Percentiles rank a stretch among this genome's conserved stretches.
Evolutionary conservation across 2,329 filamentous ascomycete species (phyloP).

Genomic region (Diplodia seriata): DNA sequence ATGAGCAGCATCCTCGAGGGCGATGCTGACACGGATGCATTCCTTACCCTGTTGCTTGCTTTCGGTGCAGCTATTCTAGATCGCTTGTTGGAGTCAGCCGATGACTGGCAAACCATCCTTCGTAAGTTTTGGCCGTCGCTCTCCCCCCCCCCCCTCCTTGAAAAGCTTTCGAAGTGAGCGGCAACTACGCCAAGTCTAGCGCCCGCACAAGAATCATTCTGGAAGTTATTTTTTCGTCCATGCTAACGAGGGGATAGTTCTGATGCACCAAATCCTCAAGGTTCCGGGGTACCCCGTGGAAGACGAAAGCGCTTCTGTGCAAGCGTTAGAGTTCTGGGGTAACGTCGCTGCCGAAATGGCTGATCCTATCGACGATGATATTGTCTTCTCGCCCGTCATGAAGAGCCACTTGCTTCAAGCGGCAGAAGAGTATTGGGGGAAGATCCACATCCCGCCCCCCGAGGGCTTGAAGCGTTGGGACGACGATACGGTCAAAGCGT

Average conservation of each 20-base stretch:
- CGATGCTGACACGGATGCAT: conserved; percentile 69
- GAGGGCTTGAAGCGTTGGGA: conserved; percentile 71
- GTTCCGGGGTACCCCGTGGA: conserved; percentile 72
- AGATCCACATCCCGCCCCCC: conserved; percentile 70
- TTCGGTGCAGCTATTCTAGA: conserved; percentile 72
- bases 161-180: background rate
- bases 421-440: conserved; percentile 70
- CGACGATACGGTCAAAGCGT: conserved; percentile 69
- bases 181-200: background rate
- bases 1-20: conserved; percentile 64
- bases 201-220: background rate
- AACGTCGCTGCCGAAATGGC: conserved; percentile 74
- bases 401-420: conserved; percentile 66
- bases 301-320: conserved; percentile 74
- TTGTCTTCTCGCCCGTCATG: conserved; percentile 58
- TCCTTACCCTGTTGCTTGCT: conserved; percentile 70
- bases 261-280: conserved; percentile 69
- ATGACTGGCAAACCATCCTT: conserved; percentile 45
- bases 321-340: conserved; percentile 80
- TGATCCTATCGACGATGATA: conserved; percentile 55
- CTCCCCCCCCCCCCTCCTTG: background rate
- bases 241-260: conserved; percentile 40
- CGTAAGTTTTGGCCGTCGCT: conserved; percentile 38
- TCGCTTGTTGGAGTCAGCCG: conserved; percentile 36
- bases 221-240: background rate